Conservation (phyloP, 2,329 filamentous ascomycete species). For the Tricladium varicosporioides region DNA sequence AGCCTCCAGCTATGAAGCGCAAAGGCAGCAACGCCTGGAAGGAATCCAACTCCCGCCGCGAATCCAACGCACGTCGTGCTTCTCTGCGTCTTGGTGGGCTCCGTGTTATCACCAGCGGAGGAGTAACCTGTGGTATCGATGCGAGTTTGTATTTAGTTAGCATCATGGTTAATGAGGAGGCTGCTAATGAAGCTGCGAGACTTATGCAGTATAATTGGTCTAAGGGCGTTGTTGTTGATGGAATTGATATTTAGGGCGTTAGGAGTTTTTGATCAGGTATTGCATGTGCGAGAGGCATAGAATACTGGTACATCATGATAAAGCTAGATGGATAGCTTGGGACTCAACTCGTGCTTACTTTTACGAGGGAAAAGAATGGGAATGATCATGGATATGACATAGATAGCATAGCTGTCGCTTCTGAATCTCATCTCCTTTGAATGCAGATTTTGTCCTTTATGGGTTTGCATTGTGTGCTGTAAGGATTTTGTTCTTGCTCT, state of each 20-base stretch:
- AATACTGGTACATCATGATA: conserved; percentile 16
- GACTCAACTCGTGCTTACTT: conserved; percentile 4
- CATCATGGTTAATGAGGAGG: conserved; percentile 74
- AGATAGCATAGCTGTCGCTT: conserved; percentile 5
- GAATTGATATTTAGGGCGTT: conserved; percentile 69
- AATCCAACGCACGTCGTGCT: conserved; percentile 76
- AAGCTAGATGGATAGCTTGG: conserved; percentile 10
- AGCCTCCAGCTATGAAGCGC: conserved; percentile 61
- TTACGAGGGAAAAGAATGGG: neutral
- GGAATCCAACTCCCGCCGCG: conserved; percentile 69
- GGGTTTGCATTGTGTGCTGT: no score
- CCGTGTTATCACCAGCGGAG: conserved; percentile 77
- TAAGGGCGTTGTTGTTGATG: conserved; percentile 82
- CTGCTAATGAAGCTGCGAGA: conserved; percentile 72
- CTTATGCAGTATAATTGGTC: conserved; percentile 80
- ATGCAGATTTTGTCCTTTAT: no score
- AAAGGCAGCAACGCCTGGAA: conserved; percentile 85
- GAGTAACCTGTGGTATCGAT: conserved; percentile 77
- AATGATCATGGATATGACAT: neutral
- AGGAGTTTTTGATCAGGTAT: conserved; percentile 16
- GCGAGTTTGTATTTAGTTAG: conserved; percentile 82
- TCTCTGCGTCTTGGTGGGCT: conserved; percentile 57
- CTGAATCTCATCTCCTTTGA: conserved; percentile 5
- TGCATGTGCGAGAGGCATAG: conserved; percentile 9
- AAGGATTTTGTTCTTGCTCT: no score